Base-by-base conservation (phyloP, 495 filamentous ascomycete species). In the Chaetomidium leptoderma region DNA sequence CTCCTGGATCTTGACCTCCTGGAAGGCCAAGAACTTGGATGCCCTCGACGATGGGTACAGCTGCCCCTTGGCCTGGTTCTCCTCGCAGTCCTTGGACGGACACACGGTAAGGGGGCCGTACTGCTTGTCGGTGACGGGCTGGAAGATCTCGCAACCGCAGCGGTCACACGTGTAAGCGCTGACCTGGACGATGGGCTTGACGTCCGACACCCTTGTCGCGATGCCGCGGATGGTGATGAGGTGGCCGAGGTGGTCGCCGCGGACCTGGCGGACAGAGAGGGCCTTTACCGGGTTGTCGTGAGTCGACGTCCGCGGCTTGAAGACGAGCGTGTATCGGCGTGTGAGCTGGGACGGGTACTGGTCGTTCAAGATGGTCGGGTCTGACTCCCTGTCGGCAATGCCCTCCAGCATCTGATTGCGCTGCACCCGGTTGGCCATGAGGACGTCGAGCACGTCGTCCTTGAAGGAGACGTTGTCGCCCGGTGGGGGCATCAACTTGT, bases 1-100 rank as follows among this genome's bases (percentile, higher is more conserved):
- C 72, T 98, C 93, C 75, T 98, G 95, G 63, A 98, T 90, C 76
- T 97, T 97, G 66, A 97, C 86, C 72, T 98, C 93, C 72, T 98
- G 93, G 81, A 97, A 98, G 4, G 93, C 90, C 65, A 95, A 73
- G 68, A 97, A 98, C 68, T 97, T 97, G 30, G 92, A 97, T 0
- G 95, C 93, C 59, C 93, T 82, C 1, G 92, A 95, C 0, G 91
- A 96, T 39, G 92, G 84, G 72, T 93, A 91, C 35, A 98, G 80
- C 67, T 97, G 91, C 30, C 93, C 93, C 69, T 91, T 95, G 57
- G 88, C 81, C 70, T 96, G 89, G 72, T 98, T 97, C 53, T 80
- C 81, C 68, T 87, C 83, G 75, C 93, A 98, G 63, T 96, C 92
- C 13, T 85, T 72, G 8, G 92, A 96, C 24, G 89, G 81, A 71